Evolutionary conservation across 31 red algal genomes (phyloP), one percentile per base, ranked within the genome.

Genomic region (Endocladia muricata): DNA sequence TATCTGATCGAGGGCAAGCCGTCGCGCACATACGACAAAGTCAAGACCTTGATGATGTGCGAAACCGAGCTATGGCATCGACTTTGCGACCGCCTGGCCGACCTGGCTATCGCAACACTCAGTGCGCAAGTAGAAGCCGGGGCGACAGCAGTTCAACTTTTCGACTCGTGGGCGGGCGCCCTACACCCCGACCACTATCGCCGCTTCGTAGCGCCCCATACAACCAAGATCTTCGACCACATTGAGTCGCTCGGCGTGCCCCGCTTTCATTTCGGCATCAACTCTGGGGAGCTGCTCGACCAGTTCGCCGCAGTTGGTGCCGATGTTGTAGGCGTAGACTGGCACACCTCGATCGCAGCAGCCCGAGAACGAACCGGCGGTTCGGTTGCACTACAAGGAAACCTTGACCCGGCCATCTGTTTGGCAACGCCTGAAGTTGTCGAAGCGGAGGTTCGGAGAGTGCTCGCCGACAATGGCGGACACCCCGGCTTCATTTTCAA

Each of bases 101-200:
- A 29, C 40, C 76, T 98, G 2, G 75, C 81, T 21, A 4, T 77
- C 3, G 38, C 56, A 9, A 56, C 91, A 11, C 78, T 49, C 37
- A 74, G 88, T 3, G 93, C 77, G 48, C 95, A 98, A 77, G 74
- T 91, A 30, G 70, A 88, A 6, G 40, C 37, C 11, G 95, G 95
- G 7, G 90, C 90, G 1, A 75, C 93, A 42, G 91, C 74, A 13
- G 43, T 96, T n/a, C 93, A 96, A 73, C 37, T 96, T 19, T 96
- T 96, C 54, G 93, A 96, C 55, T 88, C 81, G 9, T 96, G 93
- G 93, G 93, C 93, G 26, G 83, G 88, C 66, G 78, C 83, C 40
- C 78, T 96, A 11, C 61, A 40, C 2, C 93, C 87, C 2, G 93
- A 81, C 8, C 76, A 91, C 43, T 96, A 96, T 66, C 37, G 3